Evolutionary conservation across 1,139 yeast species (phyloP), one percentile per base, ranked within the genome.

Genomic region (Yamadazyma dendronema): DNA sequence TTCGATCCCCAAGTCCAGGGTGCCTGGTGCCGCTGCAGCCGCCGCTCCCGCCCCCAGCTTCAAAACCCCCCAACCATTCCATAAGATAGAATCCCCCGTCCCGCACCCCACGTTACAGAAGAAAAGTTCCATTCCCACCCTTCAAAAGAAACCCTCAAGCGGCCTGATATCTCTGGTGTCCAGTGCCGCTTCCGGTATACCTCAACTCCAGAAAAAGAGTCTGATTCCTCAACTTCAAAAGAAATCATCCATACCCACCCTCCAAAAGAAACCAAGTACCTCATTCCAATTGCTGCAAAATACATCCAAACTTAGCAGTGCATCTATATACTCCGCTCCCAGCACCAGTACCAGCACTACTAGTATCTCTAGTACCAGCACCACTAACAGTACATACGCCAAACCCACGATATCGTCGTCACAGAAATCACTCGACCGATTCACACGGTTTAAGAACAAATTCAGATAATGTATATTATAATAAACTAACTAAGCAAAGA

Each of bases 381-480:
- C 27, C 22, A 19, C 8, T 9, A 19, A 6, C 22, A 19, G 22
- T 9, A 19, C 8, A 4, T 71, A 68, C 48, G 59, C 65, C 45
- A 63, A 61, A 47, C 77, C 75, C 10, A 70, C 77, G 9, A 56
- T 71, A 4, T 65, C 74, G n/a, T 68, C 75, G 19, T 66, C 73
- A 10, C 75, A 69, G 41, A 70, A 68, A 47, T 57, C 63, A 8
- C 44, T 60, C 25, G 52, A 53, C 36, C 59, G 59, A 43, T 62
- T 62, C 37, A 60, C 61, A 34, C 44, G 56, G 36, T 62, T 62
- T 42, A 62, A 57, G 44, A 59, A 54, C 22, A 54, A 52, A 36
- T 62, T 61, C 39, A 54, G 54, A 36, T 61, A 43, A 27, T 27
- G 13, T 7, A 27, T 12, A 24, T 21, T 21, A 10, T 21, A 21